Evolutionary conservation across 2,329 filamentous ascomycete species (phyloP).

Genomic region (Aspergillus ustus): DNA sequence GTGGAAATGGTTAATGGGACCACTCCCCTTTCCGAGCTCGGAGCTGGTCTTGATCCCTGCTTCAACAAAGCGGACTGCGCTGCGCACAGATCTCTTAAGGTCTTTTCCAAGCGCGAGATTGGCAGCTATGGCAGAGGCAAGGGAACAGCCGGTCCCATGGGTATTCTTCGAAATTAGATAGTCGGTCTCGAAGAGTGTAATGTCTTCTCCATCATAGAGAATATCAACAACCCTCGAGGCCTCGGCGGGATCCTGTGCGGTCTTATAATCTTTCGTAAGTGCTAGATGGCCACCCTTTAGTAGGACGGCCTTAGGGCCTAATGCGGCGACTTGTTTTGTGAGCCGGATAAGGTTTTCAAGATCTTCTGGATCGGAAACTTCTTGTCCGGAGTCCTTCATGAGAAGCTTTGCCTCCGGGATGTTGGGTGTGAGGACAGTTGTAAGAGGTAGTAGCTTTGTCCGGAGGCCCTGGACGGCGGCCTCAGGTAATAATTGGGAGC

Average conservation of each 20-base stretch:
- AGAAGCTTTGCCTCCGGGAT: conserved; percentile 54
- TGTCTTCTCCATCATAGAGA: conserved; percentile 66
- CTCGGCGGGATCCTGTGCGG: conserved; percentile 63
- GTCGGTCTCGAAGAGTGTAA: conserved; percentile 68
- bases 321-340: conserved; percentile 65
- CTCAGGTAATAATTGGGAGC: conserved; percentile 51
- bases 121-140: conserved; percentile 75
- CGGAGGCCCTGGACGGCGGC: conserved; percentile 48
- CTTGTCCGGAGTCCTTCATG: conserved; percentile 45
- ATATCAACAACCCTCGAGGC: conserved; percentile 75
- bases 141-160: conserved; percentile 91
- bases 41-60: conserved; percentile 63
- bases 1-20: conserved; percentile 71
- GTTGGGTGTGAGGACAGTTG: conserved; percentile 54
- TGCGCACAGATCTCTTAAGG: conserved; percentile 56
- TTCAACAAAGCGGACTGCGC: conserved; percentile 64
- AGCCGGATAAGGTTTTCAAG: conserved; percentile 71
- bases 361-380: conserved; percentile 54
- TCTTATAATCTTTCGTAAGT: conserved; percentile 65
- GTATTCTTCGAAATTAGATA: conserved; percentile 80
- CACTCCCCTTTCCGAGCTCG: conserved; percentile 62
- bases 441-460: conserved; percentile 47
- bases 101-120: conserved; percentile 60
- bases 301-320: conserved; percentile 80
- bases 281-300: conserved; percentile 93